Base-by-base conservation (phyloP, 768 basidiomycete genomes). In the Boletus eberwhitei region DNA sequence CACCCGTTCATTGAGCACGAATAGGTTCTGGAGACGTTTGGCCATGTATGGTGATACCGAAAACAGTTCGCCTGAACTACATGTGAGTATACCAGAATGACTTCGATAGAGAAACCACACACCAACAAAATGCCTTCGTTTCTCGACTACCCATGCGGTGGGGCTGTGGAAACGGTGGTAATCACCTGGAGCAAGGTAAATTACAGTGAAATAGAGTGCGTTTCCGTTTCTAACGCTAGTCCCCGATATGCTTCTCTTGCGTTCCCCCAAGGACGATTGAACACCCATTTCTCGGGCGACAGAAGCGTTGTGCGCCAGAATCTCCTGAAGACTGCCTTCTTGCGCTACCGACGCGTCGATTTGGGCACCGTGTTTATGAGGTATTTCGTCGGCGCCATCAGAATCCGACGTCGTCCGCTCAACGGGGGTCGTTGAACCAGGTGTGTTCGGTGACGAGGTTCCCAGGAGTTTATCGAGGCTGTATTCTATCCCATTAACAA, bases 101-200 rank as follows among this genome's bases (percentile, higher is more conserved):
- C 22, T 13, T 7, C 16, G 40, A 32, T 31, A 5, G 12, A 21
- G 42, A 19, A 29, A 44, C 4, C n/a, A 74, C 83, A 34, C 46
- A 81, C 94, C 96, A 31, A 93, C 85, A 64, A 99, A 98, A 70
- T 99, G 97, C 38, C 97, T 74, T 57, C 97, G 75, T 66, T 90
- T 89, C 77, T 99, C 95, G 17, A 98, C 96, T 6, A 99, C 94
- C 97, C 97, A 98, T 8, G 90, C 85, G 0, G 93, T 86, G 1
- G 97, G 96, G 48, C 86, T 88, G 71, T 99, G 97, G 81, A 97
- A 99, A 16, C 96, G 84, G 66, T 99, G 96, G 71, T 98, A 98
- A 68, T 99, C 97, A 2, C 97, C 96, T 1, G 97, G 97, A 1
- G 96, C 97, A 52, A 99, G 88, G 74, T 98, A 99, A 55, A 99